Evolutionary conservation across 306 rosid species (phyloP).

Genomic region (Spatholobus suberectus): DNA sequence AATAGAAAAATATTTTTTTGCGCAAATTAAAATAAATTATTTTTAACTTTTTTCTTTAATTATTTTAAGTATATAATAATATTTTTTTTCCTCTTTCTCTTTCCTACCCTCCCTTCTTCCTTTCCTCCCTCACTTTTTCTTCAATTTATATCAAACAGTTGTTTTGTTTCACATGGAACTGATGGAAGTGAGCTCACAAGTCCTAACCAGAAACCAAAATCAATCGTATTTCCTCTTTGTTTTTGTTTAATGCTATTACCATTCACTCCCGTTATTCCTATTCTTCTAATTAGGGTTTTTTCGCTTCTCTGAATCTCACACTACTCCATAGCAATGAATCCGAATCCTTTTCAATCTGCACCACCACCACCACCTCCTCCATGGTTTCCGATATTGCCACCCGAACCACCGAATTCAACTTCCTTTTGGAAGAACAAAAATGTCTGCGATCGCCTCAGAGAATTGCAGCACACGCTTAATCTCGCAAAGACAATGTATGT

Average conservation of each 20-base stretch:
- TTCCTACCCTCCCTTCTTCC: too few species aligned
- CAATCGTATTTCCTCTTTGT: background rate
- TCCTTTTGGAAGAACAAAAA: slow-evolving; percentile 74
- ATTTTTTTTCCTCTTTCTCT: too few species aligned
- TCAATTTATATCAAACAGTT: background rate
- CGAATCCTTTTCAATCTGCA: slow-evolving; percentile 51
- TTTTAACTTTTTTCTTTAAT: too few species aligned
- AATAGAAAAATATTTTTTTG: too few species aligned
- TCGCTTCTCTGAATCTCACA: background rate
- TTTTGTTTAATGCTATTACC: background rate
- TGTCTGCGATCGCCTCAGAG: slow-evolving; percentile 54
- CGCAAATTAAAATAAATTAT: too few species aligned
- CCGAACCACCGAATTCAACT: slow-evolving; percentile 58
- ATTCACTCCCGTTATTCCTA: background rate
- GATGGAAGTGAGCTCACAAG: background rate
- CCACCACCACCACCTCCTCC: slow-evolving; percentile 26
- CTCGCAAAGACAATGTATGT: slow-evolving; percentile 73
- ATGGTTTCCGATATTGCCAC: slow-evolving; percentile 58
- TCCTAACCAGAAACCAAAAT: background rate
- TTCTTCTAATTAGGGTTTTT: background rate
- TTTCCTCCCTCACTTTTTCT: too few species aligned
- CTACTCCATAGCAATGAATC: slow-evolving; percentile 51
- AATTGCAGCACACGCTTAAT: slow-evolving; percentile 70
- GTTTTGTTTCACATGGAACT: background rate
- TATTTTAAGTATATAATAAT: too few species aligned